phyloP scores from a whole-genome alignment of 73 alveolate species.

The Paramecium octaurelia region DNA sequence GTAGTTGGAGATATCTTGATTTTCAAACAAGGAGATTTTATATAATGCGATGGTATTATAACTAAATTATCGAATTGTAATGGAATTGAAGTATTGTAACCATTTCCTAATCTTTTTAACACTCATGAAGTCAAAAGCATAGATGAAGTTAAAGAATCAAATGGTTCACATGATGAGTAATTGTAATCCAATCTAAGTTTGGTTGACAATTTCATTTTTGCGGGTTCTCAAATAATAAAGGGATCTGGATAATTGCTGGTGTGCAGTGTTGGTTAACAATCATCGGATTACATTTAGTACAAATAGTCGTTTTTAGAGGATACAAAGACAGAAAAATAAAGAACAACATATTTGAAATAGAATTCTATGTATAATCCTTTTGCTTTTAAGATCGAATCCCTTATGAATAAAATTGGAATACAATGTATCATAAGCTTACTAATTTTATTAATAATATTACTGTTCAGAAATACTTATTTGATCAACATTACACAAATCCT shows the following conservation, averaged over 20 bases:
- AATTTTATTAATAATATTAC: neutral
- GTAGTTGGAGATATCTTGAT: constrained; percentile 18
- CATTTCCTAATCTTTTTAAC: neutral
- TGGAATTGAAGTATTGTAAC: neutral
- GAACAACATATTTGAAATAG: neutral
- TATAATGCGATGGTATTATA: constrained; percentile 35
- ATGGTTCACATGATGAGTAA: neutral
- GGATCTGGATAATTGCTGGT: constrained; percentile 1
- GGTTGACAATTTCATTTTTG: neutral
- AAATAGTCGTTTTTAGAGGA: constrained; percentile 6
- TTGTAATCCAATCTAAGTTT: neutral
- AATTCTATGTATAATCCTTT: constrained; percentile 49
- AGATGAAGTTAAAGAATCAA: neutral
- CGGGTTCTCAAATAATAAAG: constrained; percentile 30
- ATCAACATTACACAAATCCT: neutral
- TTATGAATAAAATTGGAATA: neutral
- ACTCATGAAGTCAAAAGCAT: neutral
- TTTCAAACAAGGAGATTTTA: constrained; percentile 15
- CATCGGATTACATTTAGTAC: neutral
- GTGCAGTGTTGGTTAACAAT: neutral
- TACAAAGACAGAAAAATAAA: neutral
- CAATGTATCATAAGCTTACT: neutral
- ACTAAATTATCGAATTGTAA: neutral
- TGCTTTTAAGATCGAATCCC: constrained; percentile 3
- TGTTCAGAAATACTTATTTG: neutral